phyloP scores from a whole-genome alignment of 2,329 filamentous ascomycete species.

The Beauveria brongniartii region DNA sequence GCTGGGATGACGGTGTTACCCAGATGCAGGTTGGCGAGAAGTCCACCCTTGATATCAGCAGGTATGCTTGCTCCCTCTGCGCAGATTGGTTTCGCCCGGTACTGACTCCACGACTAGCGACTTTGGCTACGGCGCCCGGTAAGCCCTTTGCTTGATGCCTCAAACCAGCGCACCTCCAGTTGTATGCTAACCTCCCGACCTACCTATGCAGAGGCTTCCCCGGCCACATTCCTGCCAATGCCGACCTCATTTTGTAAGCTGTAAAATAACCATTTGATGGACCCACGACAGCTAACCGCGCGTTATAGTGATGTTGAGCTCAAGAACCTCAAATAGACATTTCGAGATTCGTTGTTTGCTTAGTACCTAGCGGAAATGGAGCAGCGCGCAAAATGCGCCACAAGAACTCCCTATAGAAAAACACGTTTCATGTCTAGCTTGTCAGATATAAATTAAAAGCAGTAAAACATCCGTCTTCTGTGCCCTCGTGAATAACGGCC shows the following conservation, averaged over 20 bases:
- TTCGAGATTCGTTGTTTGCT: background rate
- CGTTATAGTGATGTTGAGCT: constrained; percentile 57
- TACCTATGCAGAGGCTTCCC: constrained; percentile 59
- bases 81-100: background rate
- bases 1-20: constrained; percentile 77
- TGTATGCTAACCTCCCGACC: constrained; percentile 9
- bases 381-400: constrained; percentile 2
- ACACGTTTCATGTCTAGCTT: background rate
- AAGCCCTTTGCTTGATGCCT: constrained; percentile 23
- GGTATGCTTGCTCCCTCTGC: constrained; percentile 40
- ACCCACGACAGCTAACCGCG: constrained; percentile 7
- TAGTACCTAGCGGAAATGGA: background rate
- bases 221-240: constrained; percentile 64
- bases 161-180: background rate
- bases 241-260: constrained; percentile 78
- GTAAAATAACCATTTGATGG: background rate
- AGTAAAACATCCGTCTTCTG: background rate
- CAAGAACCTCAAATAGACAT: constrained; percentile 48
- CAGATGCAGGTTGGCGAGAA: constrained; percentile 89
- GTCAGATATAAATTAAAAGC: background rate
- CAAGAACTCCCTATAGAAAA: background rate
- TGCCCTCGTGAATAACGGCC: background rate
- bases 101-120: constrained; percentile 37
- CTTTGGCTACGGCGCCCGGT: constrained; percentile 56
- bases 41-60: constrained; percentile 72